Percentiles rank a stretch among this genome's conserved stretches.
Conservation (phyloP, 2,329 filamentous ascomycete genomes). For the Fusarium nisikadoi region DNA sequence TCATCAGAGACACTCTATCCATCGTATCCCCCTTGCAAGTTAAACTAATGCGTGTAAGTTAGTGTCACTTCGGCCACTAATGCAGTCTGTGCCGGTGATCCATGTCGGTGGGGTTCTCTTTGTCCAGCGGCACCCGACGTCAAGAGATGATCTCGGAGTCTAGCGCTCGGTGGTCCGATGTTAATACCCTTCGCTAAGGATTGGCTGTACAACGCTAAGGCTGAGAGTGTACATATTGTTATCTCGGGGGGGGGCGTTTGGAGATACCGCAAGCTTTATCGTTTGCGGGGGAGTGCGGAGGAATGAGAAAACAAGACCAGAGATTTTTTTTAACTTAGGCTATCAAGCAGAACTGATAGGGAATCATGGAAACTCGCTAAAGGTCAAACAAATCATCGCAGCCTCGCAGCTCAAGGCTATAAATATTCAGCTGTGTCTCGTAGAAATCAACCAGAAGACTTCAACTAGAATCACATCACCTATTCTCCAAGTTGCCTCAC, state of each 20-base stretch:
- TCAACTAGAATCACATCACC: neutral
- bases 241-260: neutral
- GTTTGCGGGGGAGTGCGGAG: constrained; percentile 5
- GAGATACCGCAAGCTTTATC: neutral
- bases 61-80: constrained; percentile 33
- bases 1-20: neutral
- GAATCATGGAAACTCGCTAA: neutral
- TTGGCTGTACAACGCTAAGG: neutral
- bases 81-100: constrained; percentile 25
- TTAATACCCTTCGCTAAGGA: neutral
- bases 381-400: neutral
- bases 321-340: neutral
- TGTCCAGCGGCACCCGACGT: neutral
- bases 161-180: neutral
- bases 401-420: neutral
- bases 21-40: neutral
- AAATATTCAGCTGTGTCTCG: neutral
- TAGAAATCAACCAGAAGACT: neutral
- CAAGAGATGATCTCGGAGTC: neutral
- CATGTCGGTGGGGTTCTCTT: neutral
- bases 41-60: constrained; percentile 18
- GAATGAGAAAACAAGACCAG: constrained; percentile 9
- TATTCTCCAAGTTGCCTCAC: neutral
- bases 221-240: neutral
- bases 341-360: neutral